These are phyloP conservation scores for Purpureocillium lavendulum DNA, from an alignment of 2,329 filamentous ascomycete genomes.

Conservation along the genomic window DNA sequence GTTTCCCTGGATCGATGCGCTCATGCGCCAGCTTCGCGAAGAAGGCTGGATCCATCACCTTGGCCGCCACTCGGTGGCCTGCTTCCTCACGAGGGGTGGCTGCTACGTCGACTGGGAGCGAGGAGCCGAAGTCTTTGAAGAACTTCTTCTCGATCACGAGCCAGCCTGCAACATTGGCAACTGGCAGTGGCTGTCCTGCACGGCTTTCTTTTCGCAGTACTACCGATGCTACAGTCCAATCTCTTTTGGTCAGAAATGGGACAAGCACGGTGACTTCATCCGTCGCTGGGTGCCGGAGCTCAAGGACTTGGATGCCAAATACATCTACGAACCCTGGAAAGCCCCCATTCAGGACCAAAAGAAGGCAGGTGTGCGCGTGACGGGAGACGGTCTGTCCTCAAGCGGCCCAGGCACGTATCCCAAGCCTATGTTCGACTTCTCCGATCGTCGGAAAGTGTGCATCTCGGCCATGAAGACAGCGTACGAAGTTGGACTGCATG, in stretches of 20 bases:
- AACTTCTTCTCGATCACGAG: conserved; percentile 68
- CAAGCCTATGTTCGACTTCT: conserved; percentile 72
- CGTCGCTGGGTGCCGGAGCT: conserved; percentile 61
- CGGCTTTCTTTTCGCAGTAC: conserved; percentile 67
- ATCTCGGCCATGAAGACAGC: conserved; percentile 62
- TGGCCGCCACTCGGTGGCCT: conserved; percentile 68
- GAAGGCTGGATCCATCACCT: conserved; percentile 80
- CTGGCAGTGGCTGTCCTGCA: conserved; percentile 72
- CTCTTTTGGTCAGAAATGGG: conserved; percentile 69
- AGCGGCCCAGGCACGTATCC: conserved; percentile 49
- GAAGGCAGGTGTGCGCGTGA: conserved; percentile 55
- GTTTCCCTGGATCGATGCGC: conserved; percentile 72
- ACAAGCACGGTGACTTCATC: conserved; percentile 58
- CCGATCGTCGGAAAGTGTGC: conserved; percentile 51
- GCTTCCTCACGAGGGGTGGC: conserved; percentile 71
- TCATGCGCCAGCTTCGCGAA: conserved; percentile 64
- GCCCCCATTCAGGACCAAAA: conserved; percentile 61
- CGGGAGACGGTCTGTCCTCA: conserved; percentile 39
- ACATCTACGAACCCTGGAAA: conserved; percentile 75
- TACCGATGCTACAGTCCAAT: conserved; percentile 63
- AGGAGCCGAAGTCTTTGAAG: conserved; percentile 70
- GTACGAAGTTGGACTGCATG: conserved; percentile 56
- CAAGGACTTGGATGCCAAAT: conserved; percentile 52
- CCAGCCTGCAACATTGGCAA: conserved; percentile 66
- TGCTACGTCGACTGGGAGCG: conserved; percentile 76